Evolutionary conservation across 257 asterid genomes (phyloP).

Genomic region (Haberlea rhodopensis): DNA sequence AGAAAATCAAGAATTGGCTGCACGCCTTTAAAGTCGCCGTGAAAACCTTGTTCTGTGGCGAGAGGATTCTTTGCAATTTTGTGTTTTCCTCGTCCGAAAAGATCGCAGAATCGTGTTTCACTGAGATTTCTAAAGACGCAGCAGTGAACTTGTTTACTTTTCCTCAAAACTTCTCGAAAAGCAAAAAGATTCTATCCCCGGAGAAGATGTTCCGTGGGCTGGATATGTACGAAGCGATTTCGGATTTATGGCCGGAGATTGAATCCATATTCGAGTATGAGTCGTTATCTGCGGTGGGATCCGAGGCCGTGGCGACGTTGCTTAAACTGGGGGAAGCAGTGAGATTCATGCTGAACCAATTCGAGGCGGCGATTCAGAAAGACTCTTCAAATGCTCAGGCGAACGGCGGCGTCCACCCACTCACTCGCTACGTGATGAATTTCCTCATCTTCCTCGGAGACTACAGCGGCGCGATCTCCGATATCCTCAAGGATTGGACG

Average conservation of each 20-base stretch:
- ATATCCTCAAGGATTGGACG: constrained; percentile 53
- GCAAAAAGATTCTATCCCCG: constrained; percentile 58
- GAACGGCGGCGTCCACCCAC: constrained; percentile 78
- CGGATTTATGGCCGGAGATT: constrained; percentile 62
- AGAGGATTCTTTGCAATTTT: constrained; percentile 55
- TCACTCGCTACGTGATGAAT: too few species aligned
- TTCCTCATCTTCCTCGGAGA: constrained; percentile 69
- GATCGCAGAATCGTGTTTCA: too few species aligned
- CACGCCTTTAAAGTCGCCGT: constrained; percentile 49
- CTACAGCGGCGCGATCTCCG: constrained; percentile 52
- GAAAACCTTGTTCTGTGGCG: too few species aligned
- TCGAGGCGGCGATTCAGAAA: too few species aligned
- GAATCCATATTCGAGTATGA: constrained; percentile 55
- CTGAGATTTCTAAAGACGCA: constrained; percentile 51
- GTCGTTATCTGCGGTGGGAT: constrained; percentile 43
- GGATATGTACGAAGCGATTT: constrained; percentile 66
- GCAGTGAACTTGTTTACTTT: constrained; percentile 49
- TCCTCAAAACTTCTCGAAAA: constrained; percentile 47
- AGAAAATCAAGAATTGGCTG: constrained; percentile 57
- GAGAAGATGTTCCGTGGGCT: constrained; percentile 73
- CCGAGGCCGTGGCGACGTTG: constrained; percentile 56
- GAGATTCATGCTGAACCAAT: constrained; percentile 52
- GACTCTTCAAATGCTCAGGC: constrained; percentile 50
- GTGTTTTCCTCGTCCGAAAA: constrained; percentile 66
- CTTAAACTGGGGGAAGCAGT: constrained; percentile 70